Evolutionary conservation across 2,329 filamentous ascomycete species (phyloP).

Genomic region (Didymella exigua): DNA sequence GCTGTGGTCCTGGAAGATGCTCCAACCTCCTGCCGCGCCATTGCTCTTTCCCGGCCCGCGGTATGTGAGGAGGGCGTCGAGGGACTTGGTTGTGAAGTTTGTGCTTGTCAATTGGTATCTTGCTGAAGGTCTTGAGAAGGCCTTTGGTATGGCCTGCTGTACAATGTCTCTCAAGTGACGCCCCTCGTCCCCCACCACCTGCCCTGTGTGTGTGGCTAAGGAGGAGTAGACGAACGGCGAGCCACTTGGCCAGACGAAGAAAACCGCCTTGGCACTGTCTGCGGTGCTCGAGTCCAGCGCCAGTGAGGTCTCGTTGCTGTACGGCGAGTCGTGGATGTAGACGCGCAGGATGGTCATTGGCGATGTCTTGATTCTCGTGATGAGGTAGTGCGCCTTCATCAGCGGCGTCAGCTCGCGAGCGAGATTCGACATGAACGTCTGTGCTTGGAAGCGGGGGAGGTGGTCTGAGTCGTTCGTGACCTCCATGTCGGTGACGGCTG

Average conservation of each 20-base stretch:
- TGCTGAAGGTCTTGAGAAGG: slow-evolving; percentile 74
- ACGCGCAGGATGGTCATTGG: slow-evolving; percentile 77
- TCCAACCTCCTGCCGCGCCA: slow-evolving; percentile 77
- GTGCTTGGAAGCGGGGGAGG: slow-evolving; percentile 76
- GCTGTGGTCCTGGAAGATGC: slow-evolving; percentile 72
- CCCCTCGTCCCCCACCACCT: slow-evolving; percentile 41
- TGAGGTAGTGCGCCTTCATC: slow-evolving; percentile 82
- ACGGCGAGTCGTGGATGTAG: slow-evolving; percentile 80
- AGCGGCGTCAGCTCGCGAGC: slow-evolving; percentile 76
- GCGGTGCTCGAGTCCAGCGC: slow-evolving; percentile 40
- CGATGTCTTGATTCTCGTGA: slow-evolving; percentile 72
- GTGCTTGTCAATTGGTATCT: slow-evolving; percentile 73
- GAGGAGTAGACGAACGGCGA: slow-evolving; percentile 76
- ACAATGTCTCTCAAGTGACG: slow-evolving; percentile 72
- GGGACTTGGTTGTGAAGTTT: slow-evolving; percentile 71
- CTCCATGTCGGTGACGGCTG: slow-evolving; percentile 43
- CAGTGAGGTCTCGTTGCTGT: slow-evolving; percentile 61
- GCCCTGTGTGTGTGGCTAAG: slow-evolving; percentile 50
- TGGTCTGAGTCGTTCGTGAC: slow-evolving; percentile 47
- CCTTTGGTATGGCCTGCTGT: slow-evolving; percentile 80
- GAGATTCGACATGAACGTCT: slow-evolving; percentile 77
- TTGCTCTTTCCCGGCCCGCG: slow-evolving; percentile 74
- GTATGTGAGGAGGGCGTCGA: slow-evolving; percentile 71
- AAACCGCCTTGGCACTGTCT: slow-evolving; percentile 74
- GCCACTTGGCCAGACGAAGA: slow-evolving; percentile 81